Conservation (phyloP, 208 protist genomes). For the Trypanosoma avium region DNA sequence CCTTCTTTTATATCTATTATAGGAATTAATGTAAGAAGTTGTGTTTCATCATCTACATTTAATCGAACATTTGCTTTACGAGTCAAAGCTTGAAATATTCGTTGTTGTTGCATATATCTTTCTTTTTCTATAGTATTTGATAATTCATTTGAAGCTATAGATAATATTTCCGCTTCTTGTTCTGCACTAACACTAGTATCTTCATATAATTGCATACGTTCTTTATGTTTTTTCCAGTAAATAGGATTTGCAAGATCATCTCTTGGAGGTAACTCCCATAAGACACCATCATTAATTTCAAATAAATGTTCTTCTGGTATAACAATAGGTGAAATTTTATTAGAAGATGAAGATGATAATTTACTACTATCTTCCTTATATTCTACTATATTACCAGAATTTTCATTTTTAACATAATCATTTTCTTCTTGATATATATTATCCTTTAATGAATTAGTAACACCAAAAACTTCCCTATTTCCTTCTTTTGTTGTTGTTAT, state of each 20-base stretch:
- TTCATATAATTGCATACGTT: constrained; percentile 76
- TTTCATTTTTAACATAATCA: neutral
- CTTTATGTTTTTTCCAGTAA: constrained; percentile 64
- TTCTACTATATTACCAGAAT: neutral
- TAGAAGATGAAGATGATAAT: neutral
- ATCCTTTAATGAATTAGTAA: neutral
- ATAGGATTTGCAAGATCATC: constrained; percentile 59
- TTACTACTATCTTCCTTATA: neutral
- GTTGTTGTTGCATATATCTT: constrained; percentile 28
- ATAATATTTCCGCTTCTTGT: too few species aligned
- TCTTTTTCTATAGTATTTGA: constrained; percentile 31
- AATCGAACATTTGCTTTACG: constrained; percentile 71
- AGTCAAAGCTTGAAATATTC: constrained; percentile 47
- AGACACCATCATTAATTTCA: constrained; percentile 80
- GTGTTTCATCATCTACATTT: constrained; percentile 45
- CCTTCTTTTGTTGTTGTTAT: neutral
- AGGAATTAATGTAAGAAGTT: constrained; percentile 59
- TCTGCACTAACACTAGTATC: constrained; percentile 32
- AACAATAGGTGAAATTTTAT: constrained; percentile 21
- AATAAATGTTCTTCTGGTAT: constrained; percentile 82
- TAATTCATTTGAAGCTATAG: too few species aligned
- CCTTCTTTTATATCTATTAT: constrained; percentile 63
- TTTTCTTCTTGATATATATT: neutral
- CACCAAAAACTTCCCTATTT: neutral
- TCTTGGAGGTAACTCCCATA: constrained; percentile 57